A percentile compares a stretch with the other conserved stretches of the same genome.
Conservation (phyloP, 1,139 yeast genomes). For the Neolecta irregularis region DNA sequence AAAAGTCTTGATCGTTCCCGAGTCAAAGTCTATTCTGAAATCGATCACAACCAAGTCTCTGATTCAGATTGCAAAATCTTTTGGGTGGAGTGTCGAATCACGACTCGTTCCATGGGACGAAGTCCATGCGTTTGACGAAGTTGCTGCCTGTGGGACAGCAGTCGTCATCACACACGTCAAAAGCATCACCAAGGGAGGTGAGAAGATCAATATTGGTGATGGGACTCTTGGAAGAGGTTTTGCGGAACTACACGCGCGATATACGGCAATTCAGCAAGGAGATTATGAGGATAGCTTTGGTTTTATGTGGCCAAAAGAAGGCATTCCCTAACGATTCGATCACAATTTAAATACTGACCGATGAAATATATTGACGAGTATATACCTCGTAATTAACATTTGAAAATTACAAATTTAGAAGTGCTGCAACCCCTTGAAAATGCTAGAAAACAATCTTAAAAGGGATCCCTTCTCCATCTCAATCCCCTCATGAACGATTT, state of each 20-base stretch:
- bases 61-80: constrained; percentile 8
- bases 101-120: constrained; percentile 9
- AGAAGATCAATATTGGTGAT: not conserved
- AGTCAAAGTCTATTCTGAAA: constrained; percentile 10
- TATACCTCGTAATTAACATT: too few species aligned
- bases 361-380: too few species aligned
- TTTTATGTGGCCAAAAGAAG: too few species aligned
- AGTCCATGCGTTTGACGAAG: constrained; percentile 6
- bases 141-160: constrained; percentile 11
- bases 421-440: too few species aligned
- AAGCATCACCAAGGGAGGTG: constrained; percentile 6
- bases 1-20: constrained; percentile 9
- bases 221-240: not conserved
- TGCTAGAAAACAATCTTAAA: too few species aligned
- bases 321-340: too few species aligned
- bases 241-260: not conserved
- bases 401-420: too few species aligned
- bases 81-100: constrained; percentile 11
- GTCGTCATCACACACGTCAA: constrained; percentile 10
- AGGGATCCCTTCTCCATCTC: too few species aligned
- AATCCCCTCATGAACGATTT: too few species aligned
- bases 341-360: too few species aligned
- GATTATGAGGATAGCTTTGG: too few species aligned
- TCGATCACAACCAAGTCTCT: constrained; percentile 12
- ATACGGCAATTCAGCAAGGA: constrained; percentile 1